These are phyloP conservation scores for Hypoxylon sp. DNA, from an alignment of 2,329 filamentous ascomycete species.

Conservation along the genomic window DNA sequence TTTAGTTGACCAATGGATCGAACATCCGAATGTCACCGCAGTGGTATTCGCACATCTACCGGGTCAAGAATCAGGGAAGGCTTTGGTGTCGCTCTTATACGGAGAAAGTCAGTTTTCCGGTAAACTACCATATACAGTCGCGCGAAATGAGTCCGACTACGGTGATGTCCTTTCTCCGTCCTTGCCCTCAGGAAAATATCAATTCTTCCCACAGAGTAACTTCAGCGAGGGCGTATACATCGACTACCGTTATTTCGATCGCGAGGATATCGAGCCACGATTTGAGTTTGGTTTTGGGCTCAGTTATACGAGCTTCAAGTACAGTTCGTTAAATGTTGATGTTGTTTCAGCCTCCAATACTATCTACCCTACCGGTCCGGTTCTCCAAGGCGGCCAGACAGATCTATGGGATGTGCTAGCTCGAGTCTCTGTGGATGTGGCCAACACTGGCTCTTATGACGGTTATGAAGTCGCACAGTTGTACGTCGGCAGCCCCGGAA, in stretches of 20 bases:
- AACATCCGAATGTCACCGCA: conserved; percentile 73
- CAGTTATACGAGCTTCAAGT: conserved; percentile 65
- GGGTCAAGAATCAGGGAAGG: conserved; percentile 73
- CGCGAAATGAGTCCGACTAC: conserved; percentile 66
- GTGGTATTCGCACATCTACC: conserved; percentile 73
- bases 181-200: conserved; percentile 31
- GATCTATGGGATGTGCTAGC: conserved; percentile 68
- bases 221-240: conserved; percentile 77
- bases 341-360: conserved; percentile 59
- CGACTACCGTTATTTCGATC: conserved; percentile 77
- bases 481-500: conserved; percentile 63
- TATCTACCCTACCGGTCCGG: conserved; percentile 41
- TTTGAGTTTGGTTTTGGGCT: conserved; percentile 77
- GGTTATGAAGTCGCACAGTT: conserved; percentile 69
- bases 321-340: conserved; percentile 53
- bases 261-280: conserved; percentile 69
- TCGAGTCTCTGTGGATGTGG: conserved; percentile 62
- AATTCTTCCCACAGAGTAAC: conserved; percentile 50
- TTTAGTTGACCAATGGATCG: conserved; percentile 60
- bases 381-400: conserved; percentile 68
- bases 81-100: conserved; percentile 73
- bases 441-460: conserved; percentile 65
- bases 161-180: conserved; percentile 59
- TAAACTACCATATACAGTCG: conserved; percentile 78
- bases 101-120: conserved; percentile 72